A percentile compares a stretch with the other conserved stretches of the same genome.
Evolutionary conservation across 2,329 filamentous ascomycete species (phyloP).

Genomic region (Phyllosticta paracitricarpa): DNA sequence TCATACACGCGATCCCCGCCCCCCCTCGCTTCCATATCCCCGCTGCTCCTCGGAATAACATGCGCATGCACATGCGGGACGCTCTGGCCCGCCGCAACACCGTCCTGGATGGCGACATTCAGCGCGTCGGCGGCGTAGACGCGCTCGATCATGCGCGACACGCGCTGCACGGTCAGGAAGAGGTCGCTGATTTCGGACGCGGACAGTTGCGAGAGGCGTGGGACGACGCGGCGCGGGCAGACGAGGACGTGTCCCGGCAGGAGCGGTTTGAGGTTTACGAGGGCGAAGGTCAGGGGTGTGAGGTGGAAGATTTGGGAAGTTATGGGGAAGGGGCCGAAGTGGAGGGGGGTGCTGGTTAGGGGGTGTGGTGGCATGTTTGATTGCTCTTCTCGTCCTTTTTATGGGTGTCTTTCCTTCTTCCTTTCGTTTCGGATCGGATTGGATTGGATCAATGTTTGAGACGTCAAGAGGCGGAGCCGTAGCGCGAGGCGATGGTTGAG

Average conservation of each 20-base stretch:
- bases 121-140: constrained; percentile 61
- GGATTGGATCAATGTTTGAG: too few species aligned
- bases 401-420: too few species aligned
- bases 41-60: constrained; percentile 63
- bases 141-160: constrained; percentile 63
- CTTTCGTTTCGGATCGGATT: too few species aligned
- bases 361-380: constrained; percentile 4
- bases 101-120: constrained; percentile 94
- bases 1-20: constrained; percentile 70
- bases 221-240: constrained; percentile 60
- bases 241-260: constrained; percentile 89
- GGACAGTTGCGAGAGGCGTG: constrained; percentile 65
- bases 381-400: too few species aligned
- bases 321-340: constrained; percentile 69
- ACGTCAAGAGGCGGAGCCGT: too few species aligned
- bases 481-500: too few species aligned
- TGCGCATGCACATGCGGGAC: constrained; percentile 91
- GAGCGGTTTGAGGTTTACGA: constrained; percentile 93
- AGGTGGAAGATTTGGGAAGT: constrained; percentile 80
- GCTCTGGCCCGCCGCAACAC: constrained; percentile 80
- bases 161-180: constrained; percentile 74
- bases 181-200: constrained; percentile 69
- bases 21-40: constrained; percentile 47
- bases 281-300: constrained; percentile 69
- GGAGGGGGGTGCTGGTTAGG: constrained; percentile 32